Percentiles rank a stretch among this genome's conserved stretches.
Evolutionary conservation across 352 stramenopile genomes (phyloP).

Genomic region (Pythium volutum): DNA sequence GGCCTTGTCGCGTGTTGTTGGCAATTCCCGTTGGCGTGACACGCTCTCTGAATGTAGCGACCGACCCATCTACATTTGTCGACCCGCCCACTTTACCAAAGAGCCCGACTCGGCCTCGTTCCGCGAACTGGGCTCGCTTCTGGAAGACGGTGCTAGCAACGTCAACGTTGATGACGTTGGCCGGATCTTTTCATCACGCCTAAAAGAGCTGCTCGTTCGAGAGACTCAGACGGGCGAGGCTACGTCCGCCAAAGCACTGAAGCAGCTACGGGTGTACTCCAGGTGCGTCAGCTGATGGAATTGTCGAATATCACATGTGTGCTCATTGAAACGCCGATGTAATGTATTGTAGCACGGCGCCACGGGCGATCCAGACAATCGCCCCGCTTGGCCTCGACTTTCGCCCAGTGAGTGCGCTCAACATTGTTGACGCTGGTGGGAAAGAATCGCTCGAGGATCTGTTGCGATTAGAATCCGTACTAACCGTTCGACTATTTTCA

Average conservation of each 20-base stretch:
- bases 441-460: not conserved
- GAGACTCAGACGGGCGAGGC: conserved; percentile 11
- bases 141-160: conserved; percentile 4
- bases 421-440: conserved; percentile 38
- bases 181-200: conserved; percentile 24
- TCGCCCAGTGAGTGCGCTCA: conserved; percentile 40
- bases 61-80: conserved; percentile 40
- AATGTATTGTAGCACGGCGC: conserved; percentile 27
- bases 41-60: conserved; percentile 12
- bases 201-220: conserved; percentile 28
- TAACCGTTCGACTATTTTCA: not conserved
- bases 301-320: not conserved
- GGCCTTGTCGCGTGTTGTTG: not conserved
- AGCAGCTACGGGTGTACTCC: conserved; percentile 36
- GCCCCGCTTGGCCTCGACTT: conserved; percentile 36
- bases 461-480: not conserved
- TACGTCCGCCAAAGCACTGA: conserved; percentile 5
- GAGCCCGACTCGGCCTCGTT: conserved; percentile 27
- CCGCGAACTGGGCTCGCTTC: conserved; percentile 20
- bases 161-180: conserved; percentile 21
- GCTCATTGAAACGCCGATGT: not conserved
- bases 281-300: conserved; percentile 22
- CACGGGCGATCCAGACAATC: conserved; percentile 41
- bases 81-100: conserved; percentile 33
- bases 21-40: too few relatives aligned